Base-by-base conservation (phyloP, 78 protist genomes). In the Dictyostelium brefeldianum region DNA sequence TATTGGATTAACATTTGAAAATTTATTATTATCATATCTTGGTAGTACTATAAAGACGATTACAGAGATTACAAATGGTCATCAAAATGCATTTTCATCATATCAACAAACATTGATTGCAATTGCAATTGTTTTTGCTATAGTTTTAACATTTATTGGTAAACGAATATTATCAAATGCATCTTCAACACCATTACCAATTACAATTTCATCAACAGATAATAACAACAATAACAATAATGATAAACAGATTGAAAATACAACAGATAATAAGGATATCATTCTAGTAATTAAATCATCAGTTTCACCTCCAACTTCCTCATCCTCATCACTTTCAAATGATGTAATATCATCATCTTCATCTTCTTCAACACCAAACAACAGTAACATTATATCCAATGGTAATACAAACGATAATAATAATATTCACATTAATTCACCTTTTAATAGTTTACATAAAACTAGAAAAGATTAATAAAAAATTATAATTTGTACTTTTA, bases 1-100 rank as follows among this genome's bases (percentile, higher is more conserved):
- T 4, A 77, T 87, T 87, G 93, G 93, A 25, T 65, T 87, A n/a
- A 20, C 69, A 64, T 82, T 75, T 22, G 93, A 87, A 82, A 87
- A 87, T 78, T 36, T 29, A 47, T 59, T 87, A 64, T 25, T 87
- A 25, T 70, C 81, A 14, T 87, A 87, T 77, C 36, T 87, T 50
- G 93, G 93, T 15, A 50, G 78, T 2, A 77, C 83, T 1, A 47
- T 77, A 7, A 85, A 85, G 47, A 17, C 67, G 10, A 50, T 85
- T 1, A 48, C 93, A 22, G 93, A 87, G n/a, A 51, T 87, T 50
- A 74, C 93, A n/a, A 78, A 54, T 29, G 84, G 79, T 47, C 65
- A 70, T 5, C 41, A 81, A 48, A 82, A 48, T 62, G 51, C 90
- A 3, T 57, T 82, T 51, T 36, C 90, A 50, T 65, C 81, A 18